phyloP scores from a whole-genome alignment of 2,329 filamentous ascomycete genomes.

The Arthrinium puccinioides region DNA sequence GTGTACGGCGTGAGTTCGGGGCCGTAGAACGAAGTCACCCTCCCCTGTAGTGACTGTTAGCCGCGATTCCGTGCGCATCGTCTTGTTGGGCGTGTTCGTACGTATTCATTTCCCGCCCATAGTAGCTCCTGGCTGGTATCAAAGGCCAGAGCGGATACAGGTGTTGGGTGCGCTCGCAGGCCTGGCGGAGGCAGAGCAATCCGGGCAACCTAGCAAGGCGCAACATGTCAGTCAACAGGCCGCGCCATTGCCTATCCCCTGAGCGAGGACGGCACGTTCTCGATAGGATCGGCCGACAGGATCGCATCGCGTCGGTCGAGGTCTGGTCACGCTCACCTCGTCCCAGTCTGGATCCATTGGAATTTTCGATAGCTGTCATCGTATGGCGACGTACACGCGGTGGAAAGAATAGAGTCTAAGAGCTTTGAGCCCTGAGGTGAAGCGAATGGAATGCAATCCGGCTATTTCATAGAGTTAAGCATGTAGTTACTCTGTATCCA shows the following conservation, averaged over 20 bases:
- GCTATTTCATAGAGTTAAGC: too few relatives aligned
- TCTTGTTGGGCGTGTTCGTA: slow-evolving; percentile 33
- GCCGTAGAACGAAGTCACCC: slow-evolving; percentile 82
- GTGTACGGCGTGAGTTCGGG: slow-evolving; percentile 83
- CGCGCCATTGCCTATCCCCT: not conserved
- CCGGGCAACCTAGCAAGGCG: slow-evolving; percentile 60
- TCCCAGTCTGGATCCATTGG: slow-evolving; percentile 64
- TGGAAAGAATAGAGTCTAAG: too few relatives aligned
- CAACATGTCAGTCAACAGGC: not conserved
- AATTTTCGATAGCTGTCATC: too few relatives aligned
- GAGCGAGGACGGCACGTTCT: not conserved
- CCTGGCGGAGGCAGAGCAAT: slow-evolving; percentile 74
- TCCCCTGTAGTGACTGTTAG: slow-evolving; percentile 51
- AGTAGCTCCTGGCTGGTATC: slow-evolving; percentile 84
- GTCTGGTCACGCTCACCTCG: slow-evolving; percentile 55
- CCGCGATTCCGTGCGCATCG: slow-evolving; percentile 3
- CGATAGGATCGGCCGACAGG: not conserved
- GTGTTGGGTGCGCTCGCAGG: slow-evolving; percentile 61
- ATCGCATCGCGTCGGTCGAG: slow-evolving; percentile 1
- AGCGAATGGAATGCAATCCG: too few relatives aligned
- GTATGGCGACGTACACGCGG: too few relatives aligned
- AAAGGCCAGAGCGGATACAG: slow-evolving; percentile 76
- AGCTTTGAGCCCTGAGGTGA: too few relatives aligned
- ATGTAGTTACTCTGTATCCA: too few relatives aligned
- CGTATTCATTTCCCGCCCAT: slow-evolving; percentile 89